Conservation (phyloP, 2,329 filamentous ascomycete species). For the Leptographium flavum region DNA sequence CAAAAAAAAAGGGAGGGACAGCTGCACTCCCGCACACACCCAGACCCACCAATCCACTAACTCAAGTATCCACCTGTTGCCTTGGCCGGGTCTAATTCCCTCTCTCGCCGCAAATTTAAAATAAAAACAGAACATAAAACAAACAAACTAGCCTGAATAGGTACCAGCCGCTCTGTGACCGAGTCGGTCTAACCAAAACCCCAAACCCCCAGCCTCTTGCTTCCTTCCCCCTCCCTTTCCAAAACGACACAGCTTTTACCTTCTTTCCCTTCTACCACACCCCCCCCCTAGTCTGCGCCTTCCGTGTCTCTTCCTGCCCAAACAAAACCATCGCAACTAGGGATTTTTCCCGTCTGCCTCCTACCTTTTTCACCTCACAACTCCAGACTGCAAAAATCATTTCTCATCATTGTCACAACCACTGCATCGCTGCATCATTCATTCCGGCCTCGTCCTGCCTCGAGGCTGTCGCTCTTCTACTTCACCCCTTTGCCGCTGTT, state of each 20-base stretch:
- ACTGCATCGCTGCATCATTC: not conserved
- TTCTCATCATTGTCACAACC: slow-evolving; percentile 1
- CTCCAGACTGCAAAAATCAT: not conserved
- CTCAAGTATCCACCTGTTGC: not conserved
- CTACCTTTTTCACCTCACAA: not conserved
- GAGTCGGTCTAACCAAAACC: slow-evolving; percentile 6
- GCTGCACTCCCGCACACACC: not conserved
- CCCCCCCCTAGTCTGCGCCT: slow-evolving; percentile 1
- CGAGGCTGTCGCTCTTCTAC: not conserved
- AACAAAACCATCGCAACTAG: slow-evolving; percentile 1
- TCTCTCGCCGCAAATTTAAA: not conserved
- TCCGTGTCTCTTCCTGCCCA: slow-evolving; percentile 1
- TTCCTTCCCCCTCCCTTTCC: slow-evolving; percentile 4
- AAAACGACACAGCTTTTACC: slow-evolving; percentile 9
- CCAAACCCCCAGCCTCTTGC: slow-evolving; percentile 5
- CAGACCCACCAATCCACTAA: not conserved
- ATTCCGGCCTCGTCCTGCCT: not conserved
- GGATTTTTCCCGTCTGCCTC: not conserved
- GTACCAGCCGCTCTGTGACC: not conserved
- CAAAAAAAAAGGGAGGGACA: not conserved
- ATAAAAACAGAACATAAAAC: not conserved
- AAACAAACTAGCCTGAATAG: not conserved
- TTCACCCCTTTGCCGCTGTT: not conserved
- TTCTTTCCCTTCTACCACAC: slow-evolving; percentile 2
- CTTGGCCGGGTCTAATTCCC: not conserved